These are phyloP conservation scores for Pyrenophora graminea DNA, from an alignment of 2,329 filamentous ascomycete species.

Conservation along the genomic window DNA sequence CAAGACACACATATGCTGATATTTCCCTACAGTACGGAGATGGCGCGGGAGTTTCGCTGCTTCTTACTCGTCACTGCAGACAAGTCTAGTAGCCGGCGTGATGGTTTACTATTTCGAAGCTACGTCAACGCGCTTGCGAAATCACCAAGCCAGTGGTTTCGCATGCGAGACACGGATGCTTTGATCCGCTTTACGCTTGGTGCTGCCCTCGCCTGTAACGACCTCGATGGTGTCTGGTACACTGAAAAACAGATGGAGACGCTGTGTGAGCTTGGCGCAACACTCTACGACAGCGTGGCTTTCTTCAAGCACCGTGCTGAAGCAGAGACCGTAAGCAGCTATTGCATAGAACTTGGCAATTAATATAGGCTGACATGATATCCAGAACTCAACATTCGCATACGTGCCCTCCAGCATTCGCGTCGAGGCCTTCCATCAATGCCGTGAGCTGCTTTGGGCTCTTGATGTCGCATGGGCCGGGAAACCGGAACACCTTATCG, in stretches of 20 bases:
- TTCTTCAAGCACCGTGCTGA: slow-evolving; percentile 44
- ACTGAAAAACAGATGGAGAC: slow-evolving; percentile 13
- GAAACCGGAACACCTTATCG: not conserved
- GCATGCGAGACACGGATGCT: slow-evolving; percentile 43
- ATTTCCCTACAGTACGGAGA: slow-evolving; percentile 1
- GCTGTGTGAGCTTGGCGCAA: slow-evolving; percentile 30
- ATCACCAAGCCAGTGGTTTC: slow-evolving; percentile 36
- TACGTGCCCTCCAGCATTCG: slow-evolving; percentile 33
- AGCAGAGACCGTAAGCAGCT: slow-evolving; percentile 32
- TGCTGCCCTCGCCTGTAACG: slow-evolving; percentile 40
- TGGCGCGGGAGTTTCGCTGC: slow-evolving; percentile 22
- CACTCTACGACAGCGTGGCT: slow-evolving; percentile 40
- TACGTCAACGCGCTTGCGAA: slow-evolving; percentile 34
- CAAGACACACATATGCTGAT: not conserved
- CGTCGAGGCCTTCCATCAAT: slow-evolving; percentile 22
- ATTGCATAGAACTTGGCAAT: not conserved
- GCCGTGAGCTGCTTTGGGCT: slow-evolving; percentile 42
- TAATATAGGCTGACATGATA: not conserved
- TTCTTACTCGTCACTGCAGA: slow-evolving; percentile 21
- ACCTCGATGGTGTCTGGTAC: slow-evolving; percentile 28
- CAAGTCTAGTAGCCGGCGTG: slow-evolving; percentile 17
- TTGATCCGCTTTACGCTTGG: slow-evolving; percentile 40
- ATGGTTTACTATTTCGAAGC: slow-evolving; percentile 31
- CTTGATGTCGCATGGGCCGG: slow-evolving; percentile 26
- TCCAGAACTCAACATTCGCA: slow-evolving; percentile 38